phyloP scores from a whole-genome alignment of 2,329 filamentous ascomycete genomes.

The Cercospora brassicicola region DNA sequence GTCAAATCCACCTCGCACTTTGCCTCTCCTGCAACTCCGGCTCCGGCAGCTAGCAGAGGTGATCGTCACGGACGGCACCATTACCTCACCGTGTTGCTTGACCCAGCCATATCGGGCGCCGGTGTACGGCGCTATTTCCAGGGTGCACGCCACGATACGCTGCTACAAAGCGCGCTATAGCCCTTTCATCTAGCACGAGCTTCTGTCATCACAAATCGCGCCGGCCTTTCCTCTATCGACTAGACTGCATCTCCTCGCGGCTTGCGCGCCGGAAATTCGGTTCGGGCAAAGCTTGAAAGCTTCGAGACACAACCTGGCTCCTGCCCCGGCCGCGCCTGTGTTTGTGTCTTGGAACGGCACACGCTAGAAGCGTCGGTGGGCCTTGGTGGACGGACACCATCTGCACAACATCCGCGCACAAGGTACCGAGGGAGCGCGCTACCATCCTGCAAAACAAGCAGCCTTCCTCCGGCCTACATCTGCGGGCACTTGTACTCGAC shows the following conservation, averaged over 20 bases:
- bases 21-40: slow-evolving; percentile 26
- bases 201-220: slow-evolving; percentile 26
- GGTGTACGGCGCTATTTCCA: slow-evolving; percentile 40
- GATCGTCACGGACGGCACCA: slow-evolving; percentile 34
- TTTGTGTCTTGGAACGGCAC: slow-evolving; percentile 26
- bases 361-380: slow-evolving; percentile 39
- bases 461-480: slow-evolving; percentile 36
- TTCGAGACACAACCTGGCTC: slow-evolving; percentile 24
- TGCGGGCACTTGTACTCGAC: slow-evolving; percentile 40
- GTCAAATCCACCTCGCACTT: slow-evolving; percentile 30
- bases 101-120: slow-evolving; percentile 34
- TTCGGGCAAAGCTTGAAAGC: slow-evolving; percentile 29
- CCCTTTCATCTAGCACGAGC: slow-evolving; percentile 31
- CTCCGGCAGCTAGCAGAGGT: slow-evolving; percentile 32
- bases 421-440: slow-evolving; percentile 45
- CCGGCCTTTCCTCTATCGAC: slow-evolving; percentile 31
- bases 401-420: slow-evolving; percentile 53
- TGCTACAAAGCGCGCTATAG: slow-evolving; percentile 33
- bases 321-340: slow-evolving; percentile 21
- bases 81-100: slow-evolving; percentile 39
- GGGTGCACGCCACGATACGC: slow-evolving; percentile 40
- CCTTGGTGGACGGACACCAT: slow-evolving; percentile 36
- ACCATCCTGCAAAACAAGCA: slow-evolving; percentile 41
- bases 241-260: slow-evolving; percentile 29
- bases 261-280: slow-evolving; percentile 33